Base-by-base conservation (phyloP, 768 basidiomycete genomes). In the Cyclocybe cylindracea region DNA sequence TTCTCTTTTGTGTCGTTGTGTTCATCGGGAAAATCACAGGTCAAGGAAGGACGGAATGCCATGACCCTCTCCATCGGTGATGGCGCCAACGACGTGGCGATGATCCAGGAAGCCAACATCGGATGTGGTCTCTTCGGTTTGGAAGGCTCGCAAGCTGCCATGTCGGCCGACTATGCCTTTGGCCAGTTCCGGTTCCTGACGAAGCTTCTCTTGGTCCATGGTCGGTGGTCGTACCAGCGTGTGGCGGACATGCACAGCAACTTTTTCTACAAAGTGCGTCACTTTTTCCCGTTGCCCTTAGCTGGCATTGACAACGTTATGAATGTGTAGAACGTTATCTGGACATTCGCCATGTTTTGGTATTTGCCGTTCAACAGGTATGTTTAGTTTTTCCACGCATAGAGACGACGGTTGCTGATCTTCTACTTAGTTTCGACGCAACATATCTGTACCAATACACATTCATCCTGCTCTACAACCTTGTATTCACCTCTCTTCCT, bases 31-130 rank as follows among this genome's bases (percentile, higher is more conserved):
- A 6, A 34, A 36, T 10, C 54, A 5, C 54, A 91, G 91, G 92
- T 98, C 67, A 98, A 98, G 62, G 94, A 98, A 60, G 96, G 96
- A 8, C 84, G 89, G 42, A 87, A 92, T 44, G 94, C 94, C 0
- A 97, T 98, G 96, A 96, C 95, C 1, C 69, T 98, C 29, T 91
- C 95, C 0, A 98, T 99, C 48, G 96, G 96, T 8, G 96, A 98
- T 61, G 94, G 93, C 48, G 96, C 96, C 11, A 98, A 98, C 64
- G 96, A 98, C 64, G 96, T 98, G 18, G 94, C 95, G 5, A 98
- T 98, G 96, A 98, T 98, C 52, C 96, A 98, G 66, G 96, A 96
- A 63, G 96, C 96, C n/a, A 94, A 98, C 67, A 88, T 98, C 58
- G 96, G 96, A 3, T 92, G 94, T 63, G 96, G 96, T 16, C 74